These are phyloP conservation scores for Brettanomyces custersianus DNA, from an alignment of 805 yeast genomes.

Conservation along the genomic window DNA sequence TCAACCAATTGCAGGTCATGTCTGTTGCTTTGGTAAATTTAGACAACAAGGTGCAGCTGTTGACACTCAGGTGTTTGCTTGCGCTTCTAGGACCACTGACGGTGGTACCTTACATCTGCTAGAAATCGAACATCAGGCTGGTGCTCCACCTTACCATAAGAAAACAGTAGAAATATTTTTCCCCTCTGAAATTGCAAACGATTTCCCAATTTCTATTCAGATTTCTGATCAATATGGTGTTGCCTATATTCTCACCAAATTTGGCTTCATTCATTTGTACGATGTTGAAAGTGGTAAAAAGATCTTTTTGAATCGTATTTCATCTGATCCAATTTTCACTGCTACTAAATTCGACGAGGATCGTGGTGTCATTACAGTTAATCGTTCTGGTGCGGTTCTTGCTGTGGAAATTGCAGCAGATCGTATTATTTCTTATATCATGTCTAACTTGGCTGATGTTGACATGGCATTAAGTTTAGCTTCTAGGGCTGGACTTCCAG, in stretches of 20 bases:
- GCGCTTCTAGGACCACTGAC: constrained; percentile 80
- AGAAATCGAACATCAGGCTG: constrained; percentile 90
- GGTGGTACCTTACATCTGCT: constrained; percentile 86
- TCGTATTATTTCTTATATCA: constrained; percentile 80
- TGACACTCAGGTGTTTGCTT: constrained; percentile 82
- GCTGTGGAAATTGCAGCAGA: constrained; percentile 83
- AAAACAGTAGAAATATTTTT: constrained; percentile 88
- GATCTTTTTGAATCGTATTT: constrained; percentile 90
- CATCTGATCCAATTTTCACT: constrained; percentile 91
- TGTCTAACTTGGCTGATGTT: constrained; percentile 79
- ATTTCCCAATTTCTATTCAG: constrained; percentile 91
- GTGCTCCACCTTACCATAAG: constrained; percentile 76
- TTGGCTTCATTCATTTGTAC: constrained; percentile 92
- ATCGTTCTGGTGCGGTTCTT: constrained; percentile 90
- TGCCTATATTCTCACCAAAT: constrained; percentile 83
- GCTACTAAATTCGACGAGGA: constrained; percentile 64
- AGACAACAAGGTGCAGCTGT: constrained; percentile 63
- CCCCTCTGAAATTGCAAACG: constrained; percentile 94
- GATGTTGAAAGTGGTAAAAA: constrained; percentile 90
- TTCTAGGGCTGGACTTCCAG: constrained; percentile 93
- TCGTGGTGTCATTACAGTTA: constrained; percentile 86
- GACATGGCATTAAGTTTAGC: constrained; percentile 81
- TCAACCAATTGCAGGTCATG: constrained; percentile 97
- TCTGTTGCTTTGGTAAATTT: constrained; percentile 77
- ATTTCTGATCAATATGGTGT: constrained; percentile 81